Base-by-base conservation (phyloP, 345 rosid genomes). In the Gossypium stocksii region DNA sequence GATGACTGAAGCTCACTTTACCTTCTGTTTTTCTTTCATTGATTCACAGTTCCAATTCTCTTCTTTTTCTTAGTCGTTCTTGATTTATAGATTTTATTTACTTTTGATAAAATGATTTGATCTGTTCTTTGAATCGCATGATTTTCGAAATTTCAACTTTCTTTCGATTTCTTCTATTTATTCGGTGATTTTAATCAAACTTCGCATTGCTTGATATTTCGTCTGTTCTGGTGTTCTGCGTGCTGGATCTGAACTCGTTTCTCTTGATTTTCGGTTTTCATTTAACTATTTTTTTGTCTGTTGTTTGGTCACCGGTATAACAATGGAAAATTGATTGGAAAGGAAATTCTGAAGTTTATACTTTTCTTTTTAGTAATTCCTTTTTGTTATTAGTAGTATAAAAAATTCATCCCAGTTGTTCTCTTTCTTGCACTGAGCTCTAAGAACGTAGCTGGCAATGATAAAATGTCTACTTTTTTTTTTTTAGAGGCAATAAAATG, bases 231-330 rank as follows among this genome's bases (percentile, higher is more conserved):
- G 22, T 25, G 20, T 46, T 34, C 46, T 9, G 52, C 52, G 52
- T 44, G 25, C 70, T 79, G 73, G 82, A 75, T 79, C 64, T 71
- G 56, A 71, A 61, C 60, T 63, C 72, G 48, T 4, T 19, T 69
- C 9, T 66, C 66, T 49, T 0, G 44, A 59, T 41, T 72, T 56
- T 34, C 3, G 22, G 1, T 3, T 52, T 70, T 59, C 25, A 59
- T 23, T 25, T 25, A 19, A n/a, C 20, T 49, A 9, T 16, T 10
- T 49, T 11, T 60, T 4, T 34, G 11, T 54, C 7, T 71, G 13
- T 19, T 19, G 20, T 22, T 48, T 71, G 9, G 63, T 25, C 25
- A 5, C 46, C 52, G 67, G 23, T 25, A 62, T 53, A 61, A 29
- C 17, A 13, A 46, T 74, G 2, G 19, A 19, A 51, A 59, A 11